Evolutionary conservation across 495 filamentous ascomycete species (phyloP).

Genomic region (Penicillium silybi): DNA sequence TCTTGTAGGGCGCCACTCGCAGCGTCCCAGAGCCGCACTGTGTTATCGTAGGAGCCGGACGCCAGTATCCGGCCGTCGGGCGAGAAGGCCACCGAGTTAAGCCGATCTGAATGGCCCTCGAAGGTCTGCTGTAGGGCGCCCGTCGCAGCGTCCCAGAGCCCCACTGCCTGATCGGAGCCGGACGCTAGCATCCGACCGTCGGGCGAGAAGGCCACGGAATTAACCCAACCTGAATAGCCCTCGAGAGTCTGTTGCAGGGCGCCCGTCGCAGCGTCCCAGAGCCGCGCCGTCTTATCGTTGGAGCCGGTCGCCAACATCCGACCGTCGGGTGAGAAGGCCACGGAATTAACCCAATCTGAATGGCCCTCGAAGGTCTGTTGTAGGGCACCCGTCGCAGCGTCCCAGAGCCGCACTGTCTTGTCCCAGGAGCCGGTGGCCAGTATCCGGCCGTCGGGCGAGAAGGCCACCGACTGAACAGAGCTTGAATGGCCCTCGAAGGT

Average conservation of each 20-base stretch:
- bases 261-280: constrained; percentile 8
- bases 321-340: constrained; percentile 24
- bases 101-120: constrained; percentile 15
- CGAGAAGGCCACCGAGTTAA: too few relatives aligned
- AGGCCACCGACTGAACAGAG: constrained; percentile 7
- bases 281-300: not conserved
- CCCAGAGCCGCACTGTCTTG: constrained; percentile 10
- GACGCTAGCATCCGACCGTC: constrained; percentile 22
- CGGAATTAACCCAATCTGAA: constrained; percentile 5
- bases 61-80: too few relatives aligned
- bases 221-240: constrained; percentile 24
- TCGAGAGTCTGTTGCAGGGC: constrained; percentile 10
- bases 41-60: too few relatives aligned
- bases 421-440: constrained; percentile 17
- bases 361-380: constrained; percentile 4
- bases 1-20: too few relatives aligned
- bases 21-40: too few relatives aligned
- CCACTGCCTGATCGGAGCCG: constrained; percentile 20
- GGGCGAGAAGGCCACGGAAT: constrained; percentile 25
- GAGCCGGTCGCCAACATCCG: constrained; percentile 16
- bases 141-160: constrained; percentile 26
- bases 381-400: not conserved
- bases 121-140: constrained; percentile 8
- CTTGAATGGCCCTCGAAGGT: constrained; percentile 9
- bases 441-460: constrained; percentile 20